Evolutionary conservation across 345 rosid species (phyloP).

Genomic region (Gossypium sturtianum): DNA sequence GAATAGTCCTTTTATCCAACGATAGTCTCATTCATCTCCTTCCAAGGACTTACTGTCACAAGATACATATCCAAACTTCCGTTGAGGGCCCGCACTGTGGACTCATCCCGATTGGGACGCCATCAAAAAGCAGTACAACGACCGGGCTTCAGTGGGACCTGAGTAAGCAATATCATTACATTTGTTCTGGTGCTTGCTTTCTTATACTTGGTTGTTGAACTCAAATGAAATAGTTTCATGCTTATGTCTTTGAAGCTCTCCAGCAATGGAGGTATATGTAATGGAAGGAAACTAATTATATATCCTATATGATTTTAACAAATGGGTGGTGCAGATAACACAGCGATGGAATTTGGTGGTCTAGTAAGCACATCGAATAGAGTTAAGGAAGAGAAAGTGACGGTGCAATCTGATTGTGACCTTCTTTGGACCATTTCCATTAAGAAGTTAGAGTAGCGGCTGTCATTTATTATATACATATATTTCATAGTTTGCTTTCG

Average conservation of each 20-base stretch:
- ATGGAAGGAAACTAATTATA: too few species aligned
- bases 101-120: constrained; percentile 71
- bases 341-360: constrained; percentile 80
- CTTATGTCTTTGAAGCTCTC: not conserved
- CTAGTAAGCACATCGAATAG: constrained; percentile 78
- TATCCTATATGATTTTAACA: too few species aligned
- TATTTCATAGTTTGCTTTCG: not conserved
- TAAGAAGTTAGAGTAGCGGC: constrained; percentile 24
- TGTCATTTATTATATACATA: not conserved
- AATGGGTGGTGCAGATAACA: constrained; percentile 36
- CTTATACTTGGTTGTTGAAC: not conserved
- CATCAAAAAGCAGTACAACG: constrained; percentile 63
- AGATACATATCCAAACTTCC: constrained; percentile 49
- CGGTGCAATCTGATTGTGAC: constrained; percentile 69
- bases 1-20: constrained; percentile 63
- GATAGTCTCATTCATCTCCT: constrained; percentile 82
- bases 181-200: constrained; percentile 2
- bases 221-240: not conserved
- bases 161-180: constrained; percentile 36
- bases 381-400: constrained; percentile 50
- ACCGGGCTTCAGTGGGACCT: constrained; percentile 91
- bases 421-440: constrained; percentile 95
- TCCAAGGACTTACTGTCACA: constrained; percentile 59
- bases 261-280: not conserved
- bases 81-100: constrained; percentile 87